Evolutionary conservation across 2,329 filamentous ascomycete genomes (phyloP), one percentile per base, ranked within the genome.

Genomic region (Trichoderma pleuroti): DNA sequence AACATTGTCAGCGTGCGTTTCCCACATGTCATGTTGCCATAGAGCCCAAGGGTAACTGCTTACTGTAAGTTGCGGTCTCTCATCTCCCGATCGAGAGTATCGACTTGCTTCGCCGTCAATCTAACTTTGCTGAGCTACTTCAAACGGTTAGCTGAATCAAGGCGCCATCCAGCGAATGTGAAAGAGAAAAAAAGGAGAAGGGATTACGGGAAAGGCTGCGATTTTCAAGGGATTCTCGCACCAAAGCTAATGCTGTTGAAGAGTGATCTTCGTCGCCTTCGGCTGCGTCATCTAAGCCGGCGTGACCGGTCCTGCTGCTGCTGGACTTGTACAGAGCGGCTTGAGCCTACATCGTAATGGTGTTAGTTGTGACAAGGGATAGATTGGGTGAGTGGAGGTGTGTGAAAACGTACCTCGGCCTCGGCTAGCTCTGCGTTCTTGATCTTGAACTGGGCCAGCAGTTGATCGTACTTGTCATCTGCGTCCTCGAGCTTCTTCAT

Each of bases 171-270:
- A 73, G 75, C 72, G 69, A 72, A 5, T 28, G 26, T 28, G 3
- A 5, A 28, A 28, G 5, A 28, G 26, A 28, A 28, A 28, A 28
- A 28, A n/a, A 52, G n/a, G n/a, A 39, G 62, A 54, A 57, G 52
- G 26, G 24, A 34, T 49, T 56, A 46, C 34, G 54, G 21, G 52
- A 57, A 54, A 74, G 78, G 76, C 79, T 78, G 76, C 77, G 80
- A 79, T 79, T 83, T 81, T 79, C 80, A 83, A 81, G 81, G 84
- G 84, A 82, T 80, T 81, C 77, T 83, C 89, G 85, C 86, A 91
- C 89, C 88, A 86, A 88, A 83, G 88, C 88, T 82, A 91, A 84
- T 81, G 88, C 89, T 79, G 85, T 83, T 78, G 88, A 90, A 80
- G 88, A 88, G 83, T 87, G 83, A 76, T 87, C 82, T 77, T 82